Evolutionary conservation across 164 flowering plant genomes (phyloP).

Genomic region (Umbilicus rupestris): DNA sequence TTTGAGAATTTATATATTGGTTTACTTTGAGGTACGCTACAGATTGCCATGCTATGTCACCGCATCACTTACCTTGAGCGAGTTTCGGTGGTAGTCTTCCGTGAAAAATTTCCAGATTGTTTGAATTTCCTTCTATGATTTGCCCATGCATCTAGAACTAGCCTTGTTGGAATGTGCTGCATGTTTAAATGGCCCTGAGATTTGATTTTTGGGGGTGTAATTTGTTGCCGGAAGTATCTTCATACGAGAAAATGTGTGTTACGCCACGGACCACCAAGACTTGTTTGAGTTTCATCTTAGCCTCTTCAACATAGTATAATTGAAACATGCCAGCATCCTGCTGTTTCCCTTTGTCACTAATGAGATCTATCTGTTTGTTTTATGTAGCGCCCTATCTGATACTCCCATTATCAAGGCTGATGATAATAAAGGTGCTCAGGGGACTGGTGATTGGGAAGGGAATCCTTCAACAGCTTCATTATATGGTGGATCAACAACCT

Average conservation of each 20-base stretch:
- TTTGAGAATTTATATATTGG: background rate
- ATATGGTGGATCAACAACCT: conserved; percentile 8
- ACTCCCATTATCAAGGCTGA: background rate
- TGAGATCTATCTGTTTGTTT: background rate
- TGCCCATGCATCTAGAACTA: background rate
- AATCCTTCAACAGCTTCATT: conserved; percentile 20
- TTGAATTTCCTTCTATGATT: background rate
- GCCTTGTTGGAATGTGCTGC: conserved; percentile 7
- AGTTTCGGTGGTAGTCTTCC: background rate
- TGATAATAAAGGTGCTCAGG: conserved; percentile 15
- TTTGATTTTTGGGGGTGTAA: background rate
- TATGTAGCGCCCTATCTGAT: background rate
- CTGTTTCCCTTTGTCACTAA: background rate
- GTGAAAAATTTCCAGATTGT: background rate
- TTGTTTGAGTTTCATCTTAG: background rate
- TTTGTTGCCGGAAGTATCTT: background rate
- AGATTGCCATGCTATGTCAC: background rate
- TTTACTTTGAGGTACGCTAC: background rate
- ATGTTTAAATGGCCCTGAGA: background rate
- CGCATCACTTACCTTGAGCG: background rate
- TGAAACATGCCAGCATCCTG: conserved; percentile 21
- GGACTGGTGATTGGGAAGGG: conserved; percentile 15
- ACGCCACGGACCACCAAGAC: background rate
- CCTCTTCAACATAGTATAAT: conserved; percentile 11
- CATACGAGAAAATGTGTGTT: background rate